Evolutionary conservation across 495 filamentous ascomycete genomes (phyloP).

Genomic region (Cudoniella acicularis): DNA sequence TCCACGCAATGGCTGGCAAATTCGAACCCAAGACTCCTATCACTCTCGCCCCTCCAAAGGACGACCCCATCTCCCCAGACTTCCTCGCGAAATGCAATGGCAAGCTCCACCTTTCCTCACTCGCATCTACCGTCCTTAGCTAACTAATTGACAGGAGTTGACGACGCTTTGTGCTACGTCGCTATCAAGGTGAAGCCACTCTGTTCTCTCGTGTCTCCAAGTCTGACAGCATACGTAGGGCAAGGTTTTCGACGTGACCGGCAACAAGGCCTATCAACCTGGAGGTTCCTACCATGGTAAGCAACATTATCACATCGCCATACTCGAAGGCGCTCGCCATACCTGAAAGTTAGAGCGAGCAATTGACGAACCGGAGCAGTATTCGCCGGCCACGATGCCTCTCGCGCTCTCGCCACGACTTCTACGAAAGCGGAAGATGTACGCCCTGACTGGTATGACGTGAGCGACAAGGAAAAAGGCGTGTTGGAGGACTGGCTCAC

Average conservation of each 20-base stretch:
- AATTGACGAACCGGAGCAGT: conserved; percentile 46
- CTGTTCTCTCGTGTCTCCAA: not conserved
- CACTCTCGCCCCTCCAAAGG: conserved; percentile 78
- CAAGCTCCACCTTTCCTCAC: conserved; percentile 34
- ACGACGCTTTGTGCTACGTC: conserved; percentile 71
- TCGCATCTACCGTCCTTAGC: not conserved
- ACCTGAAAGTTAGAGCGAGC: no score
- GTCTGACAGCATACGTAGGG: conserved; percentile 47
- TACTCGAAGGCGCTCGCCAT: no score
- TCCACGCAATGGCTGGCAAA: conserved; percentile 57
- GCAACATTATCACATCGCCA: conserved; percentile 17
- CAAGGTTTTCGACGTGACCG: conserved; percentile 88
- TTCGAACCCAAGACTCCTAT: conserved; percentile 86
- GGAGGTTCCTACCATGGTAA: conserved; percentile 80
- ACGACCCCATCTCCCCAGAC: conserved; percentile 73
- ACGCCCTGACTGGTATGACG: conserved; percentile 75
- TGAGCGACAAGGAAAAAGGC: conserved; percentile 82
- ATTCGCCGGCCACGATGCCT: conserved; percentile 93
- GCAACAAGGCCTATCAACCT: conserved; percentile 80
- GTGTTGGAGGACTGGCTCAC: conserved; percentile 87
- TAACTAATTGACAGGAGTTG: conserved; percentile 50
- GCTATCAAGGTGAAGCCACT: conserved; percentile 70
- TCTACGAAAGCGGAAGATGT: conserved; percentile 86
- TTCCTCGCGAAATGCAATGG: conserved; percentile 80
- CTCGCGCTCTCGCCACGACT: conserved; percentile 79